These are phyloP conservation scores for Vararia minispora DNA, from an alignment of 768 basidiomycete genomes.

Conservation along the genomic window DNA sequence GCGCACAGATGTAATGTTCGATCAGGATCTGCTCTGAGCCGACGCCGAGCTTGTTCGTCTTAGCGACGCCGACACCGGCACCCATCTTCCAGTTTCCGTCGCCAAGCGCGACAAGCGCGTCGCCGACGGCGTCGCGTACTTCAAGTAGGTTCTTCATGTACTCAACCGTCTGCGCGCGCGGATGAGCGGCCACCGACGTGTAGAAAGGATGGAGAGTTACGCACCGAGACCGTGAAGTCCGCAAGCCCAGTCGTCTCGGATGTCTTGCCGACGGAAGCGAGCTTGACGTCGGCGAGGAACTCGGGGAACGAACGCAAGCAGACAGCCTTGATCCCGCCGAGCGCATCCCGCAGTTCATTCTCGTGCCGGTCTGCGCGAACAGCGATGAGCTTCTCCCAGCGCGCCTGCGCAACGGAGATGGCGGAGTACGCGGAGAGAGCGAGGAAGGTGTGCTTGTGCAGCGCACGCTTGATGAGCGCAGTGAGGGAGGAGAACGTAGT, in stretches of 20 bases:
- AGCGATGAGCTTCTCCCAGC: conserved; percentile 58
- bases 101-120: conserved; percentile 59
- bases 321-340: conserved; percentile 51
- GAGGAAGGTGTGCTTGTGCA: conserved; percentile 75
- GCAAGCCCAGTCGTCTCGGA: conserved; percentile 56
- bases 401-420: conserved; percentile 41
- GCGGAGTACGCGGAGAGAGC: conserved; percentile 60
- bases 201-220: conserved; percentile 14
- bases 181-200: not conserved
- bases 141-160: conserved; percentile 64
- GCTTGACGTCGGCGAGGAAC: conserved; percentile 67
- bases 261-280: conserved; percentile 43
- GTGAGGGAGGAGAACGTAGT: conserved; percentile 54
- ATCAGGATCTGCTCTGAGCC: conserved; percentile 49
- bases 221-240: conserved; percentile 45
- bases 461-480: conserved; percentile 57
- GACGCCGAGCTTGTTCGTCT: conserved; percentile 33
- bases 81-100: conserved; percentile 94
- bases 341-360: conserved; percentile 65
- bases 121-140: conserved; percentile 54
- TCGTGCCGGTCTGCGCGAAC: conserved; percentile 31
- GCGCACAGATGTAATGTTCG: conserved; percentile 68
- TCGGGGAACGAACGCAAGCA: conserved; percentile 80
- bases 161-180: conserved; percentile 38
- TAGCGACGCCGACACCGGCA: conserved; percentile 59